phyloP scores from a whole-genome alignment of 2,329 filamentous ascomycete species.

The Diaporthe vexans region DNA sequence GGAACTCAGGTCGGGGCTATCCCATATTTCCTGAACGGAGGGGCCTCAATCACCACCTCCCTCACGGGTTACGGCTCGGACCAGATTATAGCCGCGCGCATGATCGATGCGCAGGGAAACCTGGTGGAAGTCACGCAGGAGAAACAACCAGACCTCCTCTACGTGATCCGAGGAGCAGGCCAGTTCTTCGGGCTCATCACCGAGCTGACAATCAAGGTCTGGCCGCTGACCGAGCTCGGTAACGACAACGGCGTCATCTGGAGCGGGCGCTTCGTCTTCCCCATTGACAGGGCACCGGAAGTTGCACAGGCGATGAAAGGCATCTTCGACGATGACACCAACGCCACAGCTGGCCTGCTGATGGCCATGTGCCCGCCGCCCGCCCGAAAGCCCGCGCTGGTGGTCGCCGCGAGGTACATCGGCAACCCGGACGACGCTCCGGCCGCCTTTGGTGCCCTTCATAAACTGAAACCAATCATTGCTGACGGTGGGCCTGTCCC shows the following conservation, averaged over 20 bases:
- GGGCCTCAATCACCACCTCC: constrained; percentile 39
- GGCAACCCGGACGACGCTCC: constrained; percentile 42
- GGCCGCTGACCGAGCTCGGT: constrained; percentile 44
- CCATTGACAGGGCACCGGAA: constrained; percentile 46
- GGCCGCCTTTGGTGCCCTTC: constrained; percentile 45
- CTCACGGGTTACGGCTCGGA: constrained; percentile 46
- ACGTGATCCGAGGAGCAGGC: constrained; percentile 51
- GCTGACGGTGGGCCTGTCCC: constrained; percentile 43
- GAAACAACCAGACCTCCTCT: constrained; percentile 49
- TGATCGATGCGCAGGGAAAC: constrained; percentile 49
- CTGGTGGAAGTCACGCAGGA: constrained; percentile 46
- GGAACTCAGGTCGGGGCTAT: constrained; percentile 50
- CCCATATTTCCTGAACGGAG: constrained; percentile 45
- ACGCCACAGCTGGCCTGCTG: constrained; percentile 45
- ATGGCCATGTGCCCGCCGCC: constrained; percentile 47
- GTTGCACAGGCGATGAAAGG: constrained; percentile 47
- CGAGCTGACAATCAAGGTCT: constrained; percentile 46
- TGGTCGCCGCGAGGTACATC: constrained; percentile 44
- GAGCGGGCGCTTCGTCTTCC: constrained; percentile 49
- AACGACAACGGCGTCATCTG: constrained; percentile 46
- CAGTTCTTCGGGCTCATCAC: constrained; percentile 53
- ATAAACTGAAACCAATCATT: constrained; percentile 45
- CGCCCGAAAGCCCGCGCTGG: constrained; percentile 42
- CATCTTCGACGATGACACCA: constrained; percentile 41
- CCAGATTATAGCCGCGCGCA: constrained; percentile 46